Conservation (phyloP, 2,329 filamentous ascomycete species). For the Sphaerulina vaccinii region DNA sequence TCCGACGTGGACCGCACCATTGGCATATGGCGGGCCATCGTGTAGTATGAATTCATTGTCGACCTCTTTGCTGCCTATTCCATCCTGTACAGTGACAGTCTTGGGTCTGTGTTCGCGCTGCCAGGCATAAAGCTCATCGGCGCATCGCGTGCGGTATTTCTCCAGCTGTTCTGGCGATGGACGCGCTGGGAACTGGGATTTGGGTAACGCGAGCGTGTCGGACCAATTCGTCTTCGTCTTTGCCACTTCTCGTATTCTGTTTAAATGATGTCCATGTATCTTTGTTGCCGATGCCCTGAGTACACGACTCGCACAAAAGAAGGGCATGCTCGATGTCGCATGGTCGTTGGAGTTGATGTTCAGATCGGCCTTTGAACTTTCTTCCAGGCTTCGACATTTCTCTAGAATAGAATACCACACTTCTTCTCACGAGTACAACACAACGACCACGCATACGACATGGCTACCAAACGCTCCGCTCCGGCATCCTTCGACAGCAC, state of each 20-base stretch:
- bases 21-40: conserved; percentile 96
- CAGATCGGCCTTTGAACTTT: background rate
- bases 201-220: conserved; percentile 48
- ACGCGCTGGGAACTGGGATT: conserved; percentile 50
- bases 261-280: conserved; percentile 1
- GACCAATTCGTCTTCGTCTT: conserved; percentile 28
- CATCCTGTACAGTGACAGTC: conserved; percentile 39
- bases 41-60: conserved; percentile 74
- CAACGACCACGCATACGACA: conserved; percentile 5
- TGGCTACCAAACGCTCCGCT: conserved; percentile 28
- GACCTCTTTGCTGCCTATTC: conserved; percentile 31
- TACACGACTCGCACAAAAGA: conserved; percentile 14
- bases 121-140: conserved; percentile 88
- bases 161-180: conserved; percentile 45
- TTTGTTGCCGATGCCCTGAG: conserved; percentile 10
- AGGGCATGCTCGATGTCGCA: conserved; percentile 12
- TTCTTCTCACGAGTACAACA: background rate
- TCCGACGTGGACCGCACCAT: conserved; percentile 85
- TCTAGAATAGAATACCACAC: too few relatives aligned
- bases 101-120: conserved; percentile 55
- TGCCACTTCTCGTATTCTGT: conserved; percentile 16
- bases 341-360: background rate
- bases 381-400: too few relatives aligned
- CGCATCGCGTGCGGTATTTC: conserved; percentile 70
- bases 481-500: conserved; percentile 10